Evolutionary conservation across 2,329 filamentous ascomycete species (phyloP).

Genomic region (Fusarium drepaniforme): DNA sequence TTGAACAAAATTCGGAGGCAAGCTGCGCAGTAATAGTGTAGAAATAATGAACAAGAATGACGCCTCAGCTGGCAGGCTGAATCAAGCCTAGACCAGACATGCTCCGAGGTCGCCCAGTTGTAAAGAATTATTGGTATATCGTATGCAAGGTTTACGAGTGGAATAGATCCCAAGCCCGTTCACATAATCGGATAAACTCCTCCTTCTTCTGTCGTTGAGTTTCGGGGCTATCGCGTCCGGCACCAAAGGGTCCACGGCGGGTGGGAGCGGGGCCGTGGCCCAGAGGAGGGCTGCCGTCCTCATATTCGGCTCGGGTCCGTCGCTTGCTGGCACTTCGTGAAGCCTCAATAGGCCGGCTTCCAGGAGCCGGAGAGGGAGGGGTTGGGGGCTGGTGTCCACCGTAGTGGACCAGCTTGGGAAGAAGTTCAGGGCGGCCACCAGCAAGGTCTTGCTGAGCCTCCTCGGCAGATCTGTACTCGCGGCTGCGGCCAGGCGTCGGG

Average conservation of each 20-base stretch:
- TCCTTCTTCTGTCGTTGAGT: slow-evolving; percentile 89
- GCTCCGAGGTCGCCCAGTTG: slow-evolving; percentile 23
- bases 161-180: slow-evolving; percentile 95
- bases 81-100: slow-evolving; percentile 10
- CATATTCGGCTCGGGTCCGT: slow-evolving; percentile 89
- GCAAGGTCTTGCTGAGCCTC: slow-evolving; percentile 92
- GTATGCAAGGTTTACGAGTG: slow-evolving; percentile 74
- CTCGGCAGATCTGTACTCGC: slow-evolving; percentile 95
- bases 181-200: slow-evolving; percentile 88
- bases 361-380: slow-evolving; percentile 82
- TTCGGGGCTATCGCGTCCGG: slow-evolving; percentile 85
- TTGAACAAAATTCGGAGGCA: slow-evolving; percentile 33
- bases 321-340: slow-evolving; percentile 75
- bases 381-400: slow-evolving; percentile 94
- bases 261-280: slow-evolving; percentile 76
- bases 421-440: slow-evolving; percentile 90
- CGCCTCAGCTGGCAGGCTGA: slow-evolving; percentile 22
- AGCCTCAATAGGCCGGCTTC: slow-evolving; percentile 59
- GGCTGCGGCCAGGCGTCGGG: slow-evolving; percentile 72
- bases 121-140: slow-evolving; percentile 35
- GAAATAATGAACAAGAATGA: slow-evolving; percentile 42
- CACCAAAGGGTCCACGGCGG: slow-evolving; percentile 79
- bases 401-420: slow-evolving; percentile 96
- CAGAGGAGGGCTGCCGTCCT: slow-evolving; percentile 90
- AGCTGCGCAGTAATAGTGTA: slow-evolving; percentile 37